Evolutionary conservation across 108 stramenopile species (phyloP).

Genomic region (Mayamaea pseudoterrestris): DNA sequence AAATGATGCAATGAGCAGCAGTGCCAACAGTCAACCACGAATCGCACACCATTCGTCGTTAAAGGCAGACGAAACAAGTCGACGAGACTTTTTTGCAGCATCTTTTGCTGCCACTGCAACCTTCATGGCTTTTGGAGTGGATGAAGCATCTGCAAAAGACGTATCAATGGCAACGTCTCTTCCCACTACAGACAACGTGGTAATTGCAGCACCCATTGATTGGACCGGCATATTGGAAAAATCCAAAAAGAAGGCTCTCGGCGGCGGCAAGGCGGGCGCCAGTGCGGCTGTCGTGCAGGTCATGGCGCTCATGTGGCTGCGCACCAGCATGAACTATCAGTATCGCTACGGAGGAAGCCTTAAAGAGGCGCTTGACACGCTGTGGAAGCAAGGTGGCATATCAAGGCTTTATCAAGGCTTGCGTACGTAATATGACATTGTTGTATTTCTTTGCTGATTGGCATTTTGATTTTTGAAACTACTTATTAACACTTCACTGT

Average conservation of each 20-base stretch:
- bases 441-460: too few relatives aligned
- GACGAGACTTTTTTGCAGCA: not conserved
- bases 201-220: constrained; percentile 11
- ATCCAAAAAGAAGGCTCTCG: constrained; percentile 60
- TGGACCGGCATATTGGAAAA: constrained; percentile 37
- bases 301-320: constrained; percentile 91
- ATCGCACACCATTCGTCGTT: too few relatives aligned
- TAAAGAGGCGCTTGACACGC: constrained; percentile 31
- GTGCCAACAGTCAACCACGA: too few relatives aligned
- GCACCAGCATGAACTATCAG: constrained; percentile 88
- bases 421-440: too few relatives aligned
- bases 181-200: not conserved
- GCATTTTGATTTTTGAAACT: too few relatives aligned
- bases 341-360: constrained; percentile 74
- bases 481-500: too few relatives aligned
- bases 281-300: constrained; percentile 84
- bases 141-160: not conserved
- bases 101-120: not conserved
- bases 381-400: constrained; percentile 87
- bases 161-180: not conserved
- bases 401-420: constrained; percentile 85
- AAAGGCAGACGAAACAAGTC: not conserved
- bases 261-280: constrained; percentile 86
- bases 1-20: too few relatives aligned
- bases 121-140: not conserved